These are phyloP conservation scores for Capsella rubella DNA, from an alignment of 441 rosid species.

Conservation along the genomic window DNA sequence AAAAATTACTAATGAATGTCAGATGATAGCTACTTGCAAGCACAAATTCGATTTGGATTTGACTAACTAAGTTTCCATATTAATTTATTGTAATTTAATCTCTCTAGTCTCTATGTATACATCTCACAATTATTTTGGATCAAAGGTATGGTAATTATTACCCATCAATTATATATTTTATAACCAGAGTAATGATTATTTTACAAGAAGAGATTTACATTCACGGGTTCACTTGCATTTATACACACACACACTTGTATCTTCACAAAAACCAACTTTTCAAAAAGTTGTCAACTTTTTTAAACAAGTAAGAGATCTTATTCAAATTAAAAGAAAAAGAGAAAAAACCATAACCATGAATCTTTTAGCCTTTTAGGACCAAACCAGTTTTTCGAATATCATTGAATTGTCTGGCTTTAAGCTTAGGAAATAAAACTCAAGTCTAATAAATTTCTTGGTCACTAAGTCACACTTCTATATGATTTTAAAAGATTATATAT, in stretches of 20 bases:
- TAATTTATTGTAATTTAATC: background rate
- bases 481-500: too few relatives aligned
- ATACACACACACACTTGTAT: too few relatives aligned
- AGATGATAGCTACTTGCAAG: conserved; percentile 1
- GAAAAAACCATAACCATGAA: background rate
- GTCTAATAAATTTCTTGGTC: background rate
- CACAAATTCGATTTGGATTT: background rate
- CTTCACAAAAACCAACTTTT: too few relatives aligned
- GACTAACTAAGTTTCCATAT: background rate
- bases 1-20: background rate
- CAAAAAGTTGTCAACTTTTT: too few relatives aligned
- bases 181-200: background rate
- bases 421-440: background rate
- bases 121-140: background rate
- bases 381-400: background rate
- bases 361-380: background rate
- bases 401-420: background rate
- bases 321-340: background rate
- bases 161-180: background rate
- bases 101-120: background rate
- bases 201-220: background rate
- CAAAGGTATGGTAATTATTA: background rate
- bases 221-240: background rate
- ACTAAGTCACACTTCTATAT: too few relatives aligned
- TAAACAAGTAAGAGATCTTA: background rate